Conservation (phyloP, 768 basidiomycete genomes). For the Grammothele lineata region DNA sequence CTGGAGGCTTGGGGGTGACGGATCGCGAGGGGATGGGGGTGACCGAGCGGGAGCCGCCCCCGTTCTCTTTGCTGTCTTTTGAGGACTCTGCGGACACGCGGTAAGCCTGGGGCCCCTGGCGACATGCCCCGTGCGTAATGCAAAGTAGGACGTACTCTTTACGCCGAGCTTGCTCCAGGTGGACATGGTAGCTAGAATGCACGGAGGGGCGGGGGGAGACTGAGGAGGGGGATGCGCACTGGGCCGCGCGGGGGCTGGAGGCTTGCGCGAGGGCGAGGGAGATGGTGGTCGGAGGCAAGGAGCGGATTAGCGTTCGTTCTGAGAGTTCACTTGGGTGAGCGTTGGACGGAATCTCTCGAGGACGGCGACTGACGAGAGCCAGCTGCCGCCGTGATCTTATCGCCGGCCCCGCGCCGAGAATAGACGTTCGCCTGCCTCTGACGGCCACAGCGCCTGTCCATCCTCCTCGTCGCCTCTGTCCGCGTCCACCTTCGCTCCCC, state of each 20-base stretch:
- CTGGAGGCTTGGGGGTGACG: conserved; percentile 59
- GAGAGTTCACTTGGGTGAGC: too few relatives aligned
- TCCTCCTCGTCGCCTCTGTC: too few relatives aligned
- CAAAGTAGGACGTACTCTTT: conserved; percentile 20
- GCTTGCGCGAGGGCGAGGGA: too few relatives aligned
- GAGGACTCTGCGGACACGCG: conserved; percentile 37
- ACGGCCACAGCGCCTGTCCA: not conserved
- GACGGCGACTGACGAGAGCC: too few relatives aligned
- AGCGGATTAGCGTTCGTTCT: not conserved
- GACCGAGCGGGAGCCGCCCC: conserved; percentile 68
- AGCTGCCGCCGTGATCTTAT: conserved; percentile 6
- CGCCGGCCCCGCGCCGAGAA: not conserved
- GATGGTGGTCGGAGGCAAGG: conserved; percentile 4
- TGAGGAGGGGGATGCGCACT: not conserved
- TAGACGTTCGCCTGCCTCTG: not conserved
- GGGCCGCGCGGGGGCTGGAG: conserved; percentile 1
- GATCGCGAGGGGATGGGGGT: conserved; percentile 81
- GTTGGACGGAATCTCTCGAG: too few relatives aligned
- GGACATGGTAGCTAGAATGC: conserved; percentile 15
- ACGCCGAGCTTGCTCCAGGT: conserved; percentile 26
- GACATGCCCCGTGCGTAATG: not conserved
- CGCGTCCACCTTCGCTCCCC: too few relatives aligned
- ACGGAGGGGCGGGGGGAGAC: not conserved
- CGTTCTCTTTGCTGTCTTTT: conserved; percentile 70
- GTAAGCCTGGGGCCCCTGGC: too few relatives aligned